Evolutionary conservation across 768 basidiomycete genomes (phyloP), one percentile per base, ranked within the genome.

Genomic region (Amanita muscaria): DNA sequence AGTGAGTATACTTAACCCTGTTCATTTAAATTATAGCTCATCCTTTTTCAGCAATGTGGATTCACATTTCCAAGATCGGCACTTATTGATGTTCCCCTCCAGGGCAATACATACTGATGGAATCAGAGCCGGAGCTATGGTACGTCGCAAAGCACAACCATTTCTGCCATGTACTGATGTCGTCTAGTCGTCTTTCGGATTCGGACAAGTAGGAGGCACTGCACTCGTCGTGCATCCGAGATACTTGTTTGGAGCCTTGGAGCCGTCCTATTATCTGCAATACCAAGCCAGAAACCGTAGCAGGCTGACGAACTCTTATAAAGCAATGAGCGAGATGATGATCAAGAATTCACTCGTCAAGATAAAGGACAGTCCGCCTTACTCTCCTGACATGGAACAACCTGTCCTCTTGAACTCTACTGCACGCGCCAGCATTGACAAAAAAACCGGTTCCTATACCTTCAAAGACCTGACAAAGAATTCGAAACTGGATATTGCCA

Each of bases 121-220:
- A 49, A 81, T 97, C 53, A 79, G 79, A 18, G 87, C 85, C 33
- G 89, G 88, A 57, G 72, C 86, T 44, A 88, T 91, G 89, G 86
- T 85, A 54, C 15, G 76, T 62, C 21, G 22, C 31, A n/a, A 42
- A 3, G n/a, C 8, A 25, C 11, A 3, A 35, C 8, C n/a, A 24
- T 3, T 4, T 21, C 3, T 24, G 5, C 8, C 0, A 23, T 29
- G 42, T 39, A 15, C 41, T 46, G 44, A 37, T 45, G 53, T 39
- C 7, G 42, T 52, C 19, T 51, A 89, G 81, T 92, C 90, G 1
- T 92, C 89, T 11, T 94, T 94, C 65, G 94, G 96, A 51, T 98
- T 98, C 70, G 93, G 96, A 56, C 96, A 97, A 76, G 94, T 97
- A 50, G 96, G 96, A 42, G 96, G 96, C 44, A 87, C 80, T 46